A percentile compares a stretch with the other conserved stretches of the same genome.
Evolutionary conservation across 768 basidiomycete species (phyloP).

Genomic region (Lanmaoa rubissima): DNA sequence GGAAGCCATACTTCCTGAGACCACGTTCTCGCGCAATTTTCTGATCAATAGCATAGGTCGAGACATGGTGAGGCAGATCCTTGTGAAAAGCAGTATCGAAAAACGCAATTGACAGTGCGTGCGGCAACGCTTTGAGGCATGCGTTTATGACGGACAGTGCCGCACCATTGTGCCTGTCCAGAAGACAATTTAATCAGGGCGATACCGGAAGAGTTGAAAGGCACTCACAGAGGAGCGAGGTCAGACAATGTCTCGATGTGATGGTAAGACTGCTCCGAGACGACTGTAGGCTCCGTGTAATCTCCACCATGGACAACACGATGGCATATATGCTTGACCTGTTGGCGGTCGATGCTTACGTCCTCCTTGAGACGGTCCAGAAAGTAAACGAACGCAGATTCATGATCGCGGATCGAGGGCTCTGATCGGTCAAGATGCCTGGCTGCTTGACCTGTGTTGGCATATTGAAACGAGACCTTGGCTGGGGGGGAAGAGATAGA

Average conservation of each 20-base stretch:
- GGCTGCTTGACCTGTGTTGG: not conserved
- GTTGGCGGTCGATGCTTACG: conserved; percentile 39
- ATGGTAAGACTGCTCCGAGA: conserved; percentile 65
- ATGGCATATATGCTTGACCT: conserved; percentile 63
- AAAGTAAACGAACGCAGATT: conserved; percentile 62
- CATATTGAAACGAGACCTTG: conserved; percentile 44
- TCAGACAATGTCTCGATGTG: conserved; percentile 75
- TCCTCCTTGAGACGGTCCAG: conserved; percentile 45
- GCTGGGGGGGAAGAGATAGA: conserved; percentile 57
- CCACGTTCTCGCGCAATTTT: conserved; percentile 58
- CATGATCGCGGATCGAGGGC: conserved; percentile 50
- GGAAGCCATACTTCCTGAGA: conserved; percentile 89
- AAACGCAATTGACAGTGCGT: conserved; percentile 73
- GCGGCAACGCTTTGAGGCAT: conserved; percentile 60
- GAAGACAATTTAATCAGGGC: not conserved
- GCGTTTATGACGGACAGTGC: conserved; percentile 60
- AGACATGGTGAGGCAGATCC: conserved; percentile 71
- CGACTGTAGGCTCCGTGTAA: conserved; percentile 64
- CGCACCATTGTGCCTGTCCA: conserved; percentile 56
- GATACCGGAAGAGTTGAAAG: not conserved
- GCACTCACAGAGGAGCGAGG: conserved; percentile 72
- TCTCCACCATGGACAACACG: conserved; percentile 88
- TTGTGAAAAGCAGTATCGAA: conserved; percentile 89
- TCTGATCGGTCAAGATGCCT: conserved; percentile 29
- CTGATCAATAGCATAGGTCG: conserved; percentile 76